phyloP scores from a whole-genome alignment of 2,329 filamentous ascomycete genomes.

The Aspergillus cejpii region DNA sequence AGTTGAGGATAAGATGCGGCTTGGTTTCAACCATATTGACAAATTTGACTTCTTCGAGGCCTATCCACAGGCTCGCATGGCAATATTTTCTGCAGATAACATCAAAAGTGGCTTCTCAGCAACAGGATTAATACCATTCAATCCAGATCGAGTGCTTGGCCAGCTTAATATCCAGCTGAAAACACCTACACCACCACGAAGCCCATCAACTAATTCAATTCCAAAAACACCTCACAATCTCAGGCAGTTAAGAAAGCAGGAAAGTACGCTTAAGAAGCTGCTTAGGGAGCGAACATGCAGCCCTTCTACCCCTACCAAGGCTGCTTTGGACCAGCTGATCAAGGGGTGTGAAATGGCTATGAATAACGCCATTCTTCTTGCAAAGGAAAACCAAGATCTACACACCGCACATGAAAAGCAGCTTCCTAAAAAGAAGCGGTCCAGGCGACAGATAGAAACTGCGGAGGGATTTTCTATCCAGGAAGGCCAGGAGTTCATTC shows the following conservation, averaged over 20 bases:
- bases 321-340: neutral
- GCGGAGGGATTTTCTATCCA: neutral
- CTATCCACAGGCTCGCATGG: constrained; percentile 2
- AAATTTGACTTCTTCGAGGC: constrained; percentile 5
- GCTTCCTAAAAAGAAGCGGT: neutral
- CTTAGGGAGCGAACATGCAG: neutral
- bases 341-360: neutral
- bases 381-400: too few species aligned
- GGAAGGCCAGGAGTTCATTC: neutral
- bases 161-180: constrained; percentile 7
- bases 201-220: constrained; percentile 1
- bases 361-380: too few species aligned
- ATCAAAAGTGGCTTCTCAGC: constrained; percentile 6
- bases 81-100: constrained; percentile 1
- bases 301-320: neutral
- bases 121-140: constrained; percentile 7
- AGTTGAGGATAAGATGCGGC: constrained; percentile 17
- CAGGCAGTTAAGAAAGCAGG: constrained; percentile 4
- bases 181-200: constrained; percentile 2
- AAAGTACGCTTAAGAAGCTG: neutral
- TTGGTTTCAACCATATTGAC: constrained; percentile 27
- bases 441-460: neutral
- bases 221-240: constrained; percentile 5
- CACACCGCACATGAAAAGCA: neutral
- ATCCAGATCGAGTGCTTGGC: constrained; percentile 3